Conservation (phyloP, 192 early-diverging fungal species). For the Backusella macrospora region DNA sequence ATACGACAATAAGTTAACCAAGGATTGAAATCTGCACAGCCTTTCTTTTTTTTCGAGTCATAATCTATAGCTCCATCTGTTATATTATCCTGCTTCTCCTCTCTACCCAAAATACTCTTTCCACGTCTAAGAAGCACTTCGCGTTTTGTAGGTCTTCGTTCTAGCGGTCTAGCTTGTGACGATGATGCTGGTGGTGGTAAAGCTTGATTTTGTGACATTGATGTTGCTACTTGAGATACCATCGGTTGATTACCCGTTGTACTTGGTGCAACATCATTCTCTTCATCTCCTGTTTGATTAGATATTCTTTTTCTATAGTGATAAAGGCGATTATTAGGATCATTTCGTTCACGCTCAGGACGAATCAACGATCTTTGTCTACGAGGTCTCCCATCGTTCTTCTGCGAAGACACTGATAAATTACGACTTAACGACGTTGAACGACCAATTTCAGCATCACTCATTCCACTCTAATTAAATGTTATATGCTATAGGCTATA, state of each 20-base stretch:
- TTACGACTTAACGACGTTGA: conserved; percentile 44
- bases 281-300: conserved; percentile 35
- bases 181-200: not conserved
- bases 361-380: conserved; percentile 69
- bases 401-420: conserved; percentile 67
- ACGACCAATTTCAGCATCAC: conserved; percentile 12
- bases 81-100: conserved; percentile 27
- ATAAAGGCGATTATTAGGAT: conserved; percentile 48
- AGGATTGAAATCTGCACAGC: conserved; percentile 24
- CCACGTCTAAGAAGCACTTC: conserved; percentile 44
- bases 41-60: conserved; percentile 3
- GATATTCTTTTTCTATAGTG: conserved; percentile 43
- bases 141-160: conserved; percentile 22
- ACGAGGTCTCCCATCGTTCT: conserved; percentile 54
- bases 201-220: not conserved
- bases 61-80: conserved; percentile 9
- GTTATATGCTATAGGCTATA: not conserved
- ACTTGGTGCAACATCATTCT: conserved; percentile 45
- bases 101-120: conserved; percentile 46
- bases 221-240: not conserved
- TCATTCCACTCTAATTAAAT: conserved; percentile 10
- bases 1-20: conserved; percentile 49
- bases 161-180: conserved; percentile 16
- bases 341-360: conserved; percentile 63
- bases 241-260: conserved; percentile 34